Evolutionary conservation across 2,329 filamentous ascomycete species (phyloP).

Genomic region (Metarhizium humberi): DNA sequence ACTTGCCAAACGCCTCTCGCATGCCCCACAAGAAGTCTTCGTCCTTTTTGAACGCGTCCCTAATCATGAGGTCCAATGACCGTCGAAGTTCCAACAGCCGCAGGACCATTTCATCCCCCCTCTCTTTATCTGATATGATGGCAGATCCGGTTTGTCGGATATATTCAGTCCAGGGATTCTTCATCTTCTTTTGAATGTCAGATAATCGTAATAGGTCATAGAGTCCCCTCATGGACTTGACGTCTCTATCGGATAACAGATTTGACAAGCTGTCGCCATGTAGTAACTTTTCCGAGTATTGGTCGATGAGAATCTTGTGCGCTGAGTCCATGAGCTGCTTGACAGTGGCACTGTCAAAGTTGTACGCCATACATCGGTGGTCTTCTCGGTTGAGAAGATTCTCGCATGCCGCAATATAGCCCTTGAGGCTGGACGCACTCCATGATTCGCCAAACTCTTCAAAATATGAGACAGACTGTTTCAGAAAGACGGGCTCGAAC

Average conservation of each 20-base stretch:
- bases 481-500: constrained; percentile 71
- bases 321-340: constrained; percentile 64
- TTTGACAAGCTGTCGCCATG: constrained; percentile 59
- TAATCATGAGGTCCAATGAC: constrained; percentile 67
- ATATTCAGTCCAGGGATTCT: constrained; percentile 66
- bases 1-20: constrained; percentile 75
- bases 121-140: constrained; percentile 73
- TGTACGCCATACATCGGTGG: constrained; percentile 67
- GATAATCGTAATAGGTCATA: constrained; percentile 70
- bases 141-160: constrained; percentile 64
- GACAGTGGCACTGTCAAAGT: constrained; percentile 75
- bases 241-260: constrained; percentile 62
- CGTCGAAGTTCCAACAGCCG: constrained; percentile 74
- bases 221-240: constrained; percentile 62
- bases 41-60: constrained; percentile 66
- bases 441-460: constrained; percentile 58
- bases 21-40: constrained; percentile 70
- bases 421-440: constrained; percentile 54
- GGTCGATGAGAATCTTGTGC: constrained; percentile 61
- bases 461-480: constrained; percentile 59
- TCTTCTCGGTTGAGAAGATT: constrained; percentile 64
- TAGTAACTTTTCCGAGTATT: constrained; percentile 57
- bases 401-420: constrained; percentile 65
- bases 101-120: constrained; percentile 77
- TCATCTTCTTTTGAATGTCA: constrained; percentile 60